A percentile compares a stretch with the other conserved stretches of the same genome.
Conservation (phyloP, 371 early-diverging fungal genomes). For the Mucor ambiguus region DNA sequence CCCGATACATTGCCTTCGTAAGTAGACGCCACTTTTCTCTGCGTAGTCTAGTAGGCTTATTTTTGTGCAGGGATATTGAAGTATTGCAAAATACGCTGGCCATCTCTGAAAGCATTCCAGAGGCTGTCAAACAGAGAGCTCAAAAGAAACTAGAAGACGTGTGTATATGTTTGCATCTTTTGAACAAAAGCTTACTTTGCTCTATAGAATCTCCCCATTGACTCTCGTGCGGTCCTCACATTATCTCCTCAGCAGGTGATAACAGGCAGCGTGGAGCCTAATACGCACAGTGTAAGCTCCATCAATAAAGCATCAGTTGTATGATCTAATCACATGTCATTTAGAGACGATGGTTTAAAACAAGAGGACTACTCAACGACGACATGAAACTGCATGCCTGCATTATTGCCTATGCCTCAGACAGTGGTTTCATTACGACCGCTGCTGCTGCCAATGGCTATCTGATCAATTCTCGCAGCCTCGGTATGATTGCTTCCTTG, state of each 20-base stretch:
- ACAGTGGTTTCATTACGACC: slow-evolving; percentile 22
- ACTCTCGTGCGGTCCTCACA: slow-evolving; percentile 33
- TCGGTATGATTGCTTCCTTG: slow-evolving; percentile 79
- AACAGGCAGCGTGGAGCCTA: slow-evolving; percentile 14
- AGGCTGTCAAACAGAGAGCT: slow-evolving; percentile 33
- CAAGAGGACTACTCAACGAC: slow-evolving; percentile 66
- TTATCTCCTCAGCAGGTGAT: slow-evolving; percentile 13
- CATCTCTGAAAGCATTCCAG: slow-evolving; percentile 38
- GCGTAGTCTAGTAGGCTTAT: not conserved
- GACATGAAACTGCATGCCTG: slow-evolving; percentile 72
- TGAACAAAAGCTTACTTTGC: too few species aligned
- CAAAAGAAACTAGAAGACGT: slow-evolving; percentile 34
- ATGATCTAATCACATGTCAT: not conserved
- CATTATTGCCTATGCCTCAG: slow-evolving; percentile 47
- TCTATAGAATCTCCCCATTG: slow-evolving; percentile 32
- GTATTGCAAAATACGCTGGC: slow-evolving; percentile 32
- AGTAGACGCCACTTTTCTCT: not conserved
- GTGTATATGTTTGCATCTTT: not conserved
- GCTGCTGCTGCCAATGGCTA: slow-evolving; percentile 23
- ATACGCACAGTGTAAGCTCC: slow-evolving; percentile 9
- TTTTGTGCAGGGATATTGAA: slow-evolving; percentile 35
- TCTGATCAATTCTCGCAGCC: slow-evolving; percentile 44
- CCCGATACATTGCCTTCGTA: slow-evolving; percentile 40
- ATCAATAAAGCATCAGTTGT: not conserved
- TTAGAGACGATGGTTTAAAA: slow-evolving; percentile 70